Evolutionary conservation across 768 basidiomycete genomes (phyloP).

Genomic region (Boletus huronensis): DNA sequence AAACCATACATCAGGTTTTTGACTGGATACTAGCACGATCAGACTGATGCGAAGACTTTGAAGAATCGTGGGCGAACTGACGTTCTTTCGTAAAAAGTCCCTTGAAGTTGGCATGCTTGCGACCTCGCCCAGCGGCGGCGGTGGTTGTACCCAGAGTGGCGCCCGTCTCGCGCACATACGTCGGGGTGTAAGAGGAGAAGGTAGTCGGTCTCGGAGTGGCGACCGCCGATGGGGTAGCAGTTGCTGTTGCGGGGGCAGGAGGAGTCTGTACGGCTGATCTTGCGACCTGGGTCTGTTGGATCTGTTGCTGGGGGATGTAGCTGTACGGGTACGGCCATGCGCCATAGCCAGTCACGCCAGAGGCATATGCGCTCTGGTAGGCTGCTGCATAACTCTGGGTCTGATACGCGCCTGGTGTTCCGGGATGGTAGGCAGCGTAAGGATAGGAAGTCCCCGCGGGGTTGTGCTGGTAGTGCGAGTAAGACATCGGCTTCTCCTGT

Average conservation of each 20-base stretch:
- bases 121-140: constrained; percentile 44
- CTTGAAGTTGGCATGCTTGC: constrained; percentile 66
- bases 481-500: too few species aligned
- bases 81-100: constrained; percentile 81
- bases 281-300: constrained; percentile 25
- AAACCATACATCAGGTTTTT: constrained; percentile 90
- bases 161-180: constrained; percentile 46
- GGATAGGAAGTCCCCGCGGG: constrained; percentile 57
- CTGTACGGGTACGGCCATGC: constrained; percentile 68
- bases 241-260: constrained; percentile 23
- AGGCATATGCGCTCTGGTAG: constrained; percentile 46
- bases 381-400: constrained; percentile 49
- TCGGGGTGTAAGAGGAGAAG: constrained; percentile 57
- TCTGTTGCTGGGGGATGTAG: constrained; percentile 46
- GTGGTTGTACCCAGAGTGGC: constrained; percentile 35
- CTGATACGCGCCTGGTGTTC: constrained; percentile 43
- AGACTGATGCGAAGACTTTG: constrained; percentile 6
- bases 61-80: constrained; percentile 36
- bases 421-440: constrained; percentile 59
- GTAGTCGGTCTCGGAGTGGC: constrained; percentile 40
- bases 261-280: constrained; percentile 29
- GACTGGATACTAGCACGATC: constrained; percentile 42
- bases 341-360: constrained; percentile 67
- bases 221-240: constrained; percentile 31
- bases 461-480: constrained; percentile 35